Conservation (phyloP, 108 stramenopile genomes). For the Ochromonas danica region DNA sequence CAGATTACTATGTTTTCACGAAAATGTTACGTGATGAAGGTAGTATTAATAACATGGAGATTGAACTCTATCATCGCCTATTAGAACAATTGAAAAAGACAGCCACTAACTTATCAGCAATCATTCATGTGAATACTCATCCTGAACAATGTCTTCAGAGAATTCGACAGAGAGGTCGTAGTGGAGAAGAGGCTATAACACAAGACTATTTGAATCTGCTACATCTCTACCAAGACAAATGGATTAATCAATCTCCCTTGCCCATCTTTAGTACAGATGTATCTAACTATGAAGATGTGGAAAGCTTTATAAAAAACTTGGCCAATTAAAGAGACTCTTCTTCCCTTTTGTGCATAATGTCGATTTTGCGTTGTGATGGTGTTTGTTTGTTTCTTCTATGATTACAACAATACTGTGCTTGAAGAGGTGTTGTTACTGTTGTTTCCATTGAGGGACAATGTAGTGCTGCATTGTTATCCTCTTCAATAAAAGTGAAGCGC, state of each 20-base stretch:
- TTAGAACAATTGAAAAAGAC: background rate
- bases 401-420: too few species aligned
- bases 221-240: background rate
- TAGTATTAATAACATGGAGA: background rate
- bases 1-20: slow-evolving; percentile 22
- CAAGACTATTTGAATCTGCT: background rate
- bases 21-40: slow-evolving; percentile 22
- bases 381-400: too few species aligned
- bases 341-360: too few species aligned
- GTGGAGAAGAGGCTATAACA: slow-evolving; percentile 20
- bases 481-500: too few species aligned
- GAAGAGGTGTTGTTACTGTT: too few species aligned
- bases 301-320: background rate
- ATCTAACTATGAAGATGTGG: background rate
- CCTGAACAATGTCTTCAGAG: background rate
- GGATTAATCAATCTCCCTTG: background rate
- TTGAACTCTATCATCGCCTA: background rate
- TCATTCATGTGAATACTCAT: slow-evolving; percentile 3
- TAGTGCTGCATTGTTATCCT: too few species aligned
- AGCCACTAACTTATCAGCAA: background rate
- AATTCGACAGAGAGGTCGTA: background rate
- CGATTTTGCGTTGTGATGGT: too few species aligned
- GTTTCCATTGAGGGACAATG: too few species aligned
- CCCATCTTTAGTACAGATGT: background rate
- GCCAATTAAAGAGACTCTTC: background rate